A percentile compares a stretch with the other conserved stretches of the same genome.
These are phyloP conservation scores for Floccularia luteovirens DNA, from an alignment of 768 basidiomycete species.

Conservation along the genomic window DNA sequence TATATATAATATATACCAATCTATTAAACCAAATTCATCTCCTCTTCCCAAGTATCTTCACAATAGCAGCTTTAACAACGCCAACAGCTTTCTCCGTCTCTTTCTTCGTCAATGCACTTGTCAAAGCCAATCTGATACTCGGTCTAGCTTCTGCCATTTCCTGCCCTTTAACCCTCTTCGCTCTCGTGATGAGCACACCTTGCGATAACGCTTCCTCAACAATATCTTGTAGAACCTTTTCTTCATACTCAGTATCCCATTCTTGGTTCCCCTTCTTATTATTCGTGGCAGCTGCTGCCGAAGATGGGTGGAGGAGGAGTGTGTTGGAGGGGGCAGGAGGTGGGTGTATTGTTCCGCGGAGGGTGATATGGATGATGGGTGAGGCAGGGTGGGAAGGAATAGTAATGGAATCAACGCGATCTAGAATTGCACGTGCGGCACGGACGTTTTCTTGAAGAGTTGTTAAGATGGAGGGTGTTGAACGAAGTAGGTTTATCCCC, in stretches of 20 bases:
- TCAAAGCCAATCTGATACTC: conserved; percentile 79
- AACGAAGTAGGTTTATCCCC: conserved; percentile 72
- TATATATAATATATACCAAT: no score
- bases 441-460: conserved; percentile 77
- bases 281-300: conserved; percentile 5
- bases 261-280: conserved; percentile 47
- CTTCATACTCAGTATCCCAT: conserved; percentile 62
- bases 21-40: no score
- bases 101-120: conserved; percentile 74
- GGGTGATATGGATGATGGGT: conserved; percentile 80
- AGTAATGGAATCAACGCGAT: conserved; percentile 71
- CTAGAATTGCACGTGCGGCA: conserved; percentile 71
- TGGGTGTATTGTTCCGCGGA: conserved; percentile 35
- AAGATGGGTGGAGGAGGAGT: conserved; percentile 4
- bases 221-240: conserved; percentile 80
- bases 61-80: conserved; percentile 65
- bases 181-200: conserved; percentile 81
- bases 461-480: conserved; percentile 67
- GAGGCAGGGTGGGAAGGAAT: conserved; percentile 84
- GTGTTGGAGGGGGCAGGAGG: conserved; percentile 13
- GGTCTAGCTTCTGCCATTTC: conserved; percentile 79
- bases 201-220: conserved; percentile 81
- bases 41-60: conserved; percentile 64
- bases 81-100: conserved; percentile 86
- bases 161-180: conserved; percentile 76